Conservation (phyloP, 257 asterid species). For the Jasminum sambac region DNA sequence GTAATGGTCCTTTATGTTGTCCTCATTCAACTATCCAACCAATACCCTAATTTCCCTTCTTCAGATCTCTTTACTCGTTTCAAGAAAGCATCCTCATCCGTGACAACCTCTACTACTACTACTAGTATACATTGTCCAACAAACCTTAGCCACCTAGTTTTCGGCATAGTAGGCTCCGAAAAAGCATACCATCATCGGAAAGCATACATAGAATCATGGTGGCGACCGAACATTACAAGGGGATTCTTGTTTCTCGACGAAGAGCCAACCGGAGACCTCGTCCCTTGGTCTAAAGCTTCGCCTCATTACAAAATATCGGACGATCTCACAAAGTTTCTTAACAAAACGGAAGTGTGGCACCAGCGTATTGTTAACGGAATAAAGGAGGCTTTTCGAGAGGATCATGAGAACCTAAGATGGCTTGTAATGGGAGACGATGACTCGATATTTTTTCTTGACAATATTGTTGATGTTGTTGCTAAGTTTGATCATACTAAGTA, state of each 20-base stretch:
- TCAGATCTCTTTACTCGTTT: conserved; percentile 23
- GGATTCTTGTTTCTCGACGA: conserved; percentile 41
- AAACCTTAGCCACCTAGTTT: conserved; percentile 41
- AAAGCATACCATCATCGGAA: conserved; percentile 39
- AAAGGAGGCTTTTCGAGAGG: conserved; percentile 42
- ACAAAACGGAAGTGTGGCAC: conserved; percentile 26
- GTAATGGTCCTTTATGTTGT: conserved; percentile 26
- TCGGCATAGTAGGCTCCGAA: conserved; percentile 54
- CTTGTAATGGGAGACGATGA: conserved; percentile 71
- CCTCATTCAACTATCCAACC: conserved; percentile 25
- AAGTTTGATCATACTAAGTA: conserved; percentile 47
- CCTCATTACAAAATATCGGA: conserved; percentile 48
- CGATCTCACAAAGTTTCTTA: conserved; percentile 26
- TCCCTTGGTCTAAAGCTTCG: conserved; percentile 47
- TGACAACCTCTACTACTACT: neutral
- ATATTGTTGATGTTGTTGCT: conserved; percentile 41
- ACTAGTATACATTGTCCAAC: conserved; percentile 8
- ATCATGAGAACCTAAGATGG: conserved; percentile 45
- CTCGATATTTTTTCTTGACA: conserved; percentile 45
- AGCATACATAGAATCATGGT: conserved; percentile 52
- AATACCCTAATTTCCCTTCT: conserved; percentile 30
- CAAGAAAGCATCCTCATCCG: conserved; percentile 3
- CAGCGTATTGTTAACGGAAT: conserved; percentile 48
- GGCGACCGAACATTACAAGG: conserved; percentile 44
- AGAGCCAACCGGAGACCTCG: conserved; percentile 33